Evolutionary conservation across 2,329 filamentous ascomycete genomes (phyloP).

Genomic region (Trichoderma sp.): DNA sequence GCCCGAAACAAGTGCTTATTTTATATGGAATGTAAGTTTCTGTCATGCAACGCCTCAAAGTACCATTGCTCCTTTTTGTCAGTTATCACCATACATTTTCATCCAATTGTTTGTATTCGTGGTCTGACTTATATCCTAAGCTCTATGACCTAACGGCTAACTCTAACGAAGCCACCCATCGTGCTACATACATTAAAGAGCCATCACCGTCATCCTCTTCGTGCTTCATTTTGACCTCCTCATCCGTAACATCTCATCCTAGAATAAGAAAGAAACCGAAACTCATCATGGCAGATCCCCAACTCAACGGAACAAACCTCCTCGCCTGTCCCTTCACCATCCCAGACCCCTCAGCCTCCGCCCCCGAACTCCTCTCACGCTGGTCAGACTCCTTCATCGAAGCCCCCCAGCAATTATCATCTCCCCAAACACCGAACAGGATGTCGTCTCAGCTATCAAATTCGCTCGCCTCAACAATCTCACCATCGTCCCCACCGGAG

Average conservation of each 20-base stretch:
- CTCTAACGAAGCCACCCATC: neutral
- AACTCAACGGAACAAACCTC: neutral
- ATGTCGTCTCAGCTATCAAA: constrained; percentile 32
- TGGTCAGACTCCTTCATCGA: constrained; percentile 36
- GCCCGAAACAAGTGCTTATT: neutral
- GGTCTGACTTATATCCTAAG: neutral
- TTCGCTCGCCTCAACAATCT: constrained; percentile 34
- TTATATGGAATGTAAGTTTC: neutral
- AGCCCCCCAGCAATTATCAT: constrained; percentile 31
- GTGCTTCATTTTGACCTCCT: neutral
- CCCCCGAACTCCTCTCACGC: constrained; percentile 24
- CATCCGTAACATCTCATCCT: neutral
- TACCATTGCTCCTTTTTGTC: neutral
- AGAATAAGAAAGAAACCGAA: neutral
- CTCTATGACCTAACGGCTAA: neutral
- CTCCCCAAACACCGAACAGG: constrained; percentile 31
- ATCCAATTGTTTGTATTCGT: neutral
- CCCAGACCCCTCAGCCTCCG: neutral
- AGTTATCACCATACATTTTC: neutral
- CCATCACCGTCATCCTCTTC: neutral
- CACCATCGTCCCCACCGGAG: constrained; percentile 32
- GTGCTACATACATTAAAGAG: neutral
- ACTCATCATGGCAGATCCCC: constrained; percentile 2
- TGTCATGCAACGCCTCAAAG: neutral
- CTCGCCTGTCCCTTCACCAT: constrained; percentile 20